phyloP scores from a whole-genome alignment of 257 asterid genomes.

The Lantana camara region DNA sequence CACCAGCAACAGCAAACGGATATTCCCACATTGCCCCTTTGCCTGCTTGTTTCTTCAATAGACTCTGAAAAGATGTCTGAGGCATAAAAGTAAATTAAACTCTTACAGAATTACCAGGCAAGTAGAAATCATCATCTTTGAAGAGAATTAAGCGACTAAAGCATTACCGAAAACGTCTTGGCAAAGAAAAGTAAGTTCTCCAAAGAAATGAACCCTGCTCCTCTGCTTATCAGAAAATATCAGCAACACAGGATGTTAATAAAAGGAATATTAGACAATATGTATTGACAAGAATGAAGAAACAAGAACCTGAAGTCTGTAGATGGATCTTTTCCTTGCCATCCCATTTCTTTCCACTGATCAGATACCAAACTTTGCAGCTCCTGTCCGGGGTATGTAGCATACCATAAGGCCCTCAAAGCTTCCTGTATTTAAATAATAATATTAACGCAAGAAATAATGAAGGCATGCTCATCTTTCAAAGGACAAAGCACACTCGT shows the following conservation, averaged over 20 bases:
- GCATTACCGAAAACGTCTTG: conserved; percentile 69
- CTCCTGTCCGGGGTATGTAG: conserved; percentile 75
- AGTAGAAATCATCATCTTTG: background rate
- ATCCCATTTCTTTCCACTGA: conserved; percentile 97
- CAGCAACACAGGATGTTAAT: background rate
- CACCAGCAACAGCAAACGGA: conserved; percentile 94
- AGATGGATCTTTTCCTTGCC: conserved; percentile 98
- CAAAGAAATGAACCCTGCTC: conserved; percentile 86
- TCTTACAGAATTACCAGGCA: background rate
- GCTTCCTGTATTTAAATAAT: conserved; percentile 47
- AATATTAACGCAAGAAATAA: background rate
- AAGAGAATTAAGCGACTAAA: conserved; percentile 6
- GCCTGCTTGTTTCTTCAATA: conserved; percentile 74
- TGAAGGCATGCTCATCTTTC: background rate
- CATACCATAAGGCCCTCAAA: conserved; percentile 80
- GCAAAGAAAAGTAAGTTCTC: conserved; percentile 85
- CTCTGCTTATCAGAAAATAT: conserved; percentile 45
- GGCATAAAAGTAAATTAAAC: background rate
- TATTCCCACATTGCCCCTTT: conserved; percentile 86
- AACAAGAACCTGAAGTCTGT: conserved; percentile 76
- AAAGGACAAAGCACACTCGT: too few relatives aligned
- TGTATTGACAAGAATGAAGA: background rate
- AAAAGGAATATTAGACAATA: background rate
- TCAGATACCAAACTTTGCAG: conserved; percentile 75
- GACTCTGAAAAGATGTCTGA: conserved; percentile 69